phyloP scores from a whole-genome alignment of 2,329 filamentous ascomycete genomes.

The Lasiodiplodia citricola region DNA sequence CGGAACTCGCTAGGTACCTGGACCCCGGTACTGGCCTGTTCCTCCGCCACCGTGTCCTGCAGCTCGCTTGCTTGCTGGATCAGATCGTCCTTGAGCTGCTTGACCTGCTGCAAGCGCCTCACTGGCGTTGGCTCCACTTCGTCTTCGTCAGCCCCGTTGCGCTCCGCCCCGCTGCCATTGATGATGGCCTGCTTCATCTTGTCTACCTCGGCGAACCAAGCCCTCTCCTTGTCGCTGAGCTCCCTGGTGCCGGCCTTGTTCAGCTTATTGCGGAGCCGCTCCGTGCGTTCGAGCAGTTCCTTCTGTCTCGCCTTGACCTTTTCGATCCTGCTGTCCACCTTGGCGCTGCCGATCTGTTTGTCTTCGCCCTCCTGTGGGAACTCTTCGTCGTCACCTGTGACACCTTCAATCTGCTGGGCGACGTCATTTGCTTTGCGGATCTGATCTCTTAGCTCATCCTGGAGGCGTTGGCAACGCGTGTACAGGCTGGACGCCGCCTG shows the following conservation, averaged over 20 bases:
- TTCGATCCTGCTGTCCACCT: slow-evolving; percentile 64
- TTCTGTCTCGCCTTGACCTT: slow-evolving; percentile 62
- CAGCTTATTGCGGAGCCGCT: slow-evolving; percentile 61
- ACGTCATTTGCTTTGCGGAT: slow-evolving; percentile 70
- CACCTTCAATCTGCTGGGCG: slow-evolving; percentile 68
- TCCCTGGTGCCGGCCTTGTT: slow-evolving; percentile 48
- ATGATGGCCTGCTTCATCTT: slow-evolving; percentile 47
- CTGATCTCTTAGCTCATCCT: slow-evolving; percentile 70
- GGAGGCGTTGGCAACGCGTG: slow-evolving; percentile 70
- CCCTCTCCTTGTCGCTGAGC: slow-evolving; percentile 67
- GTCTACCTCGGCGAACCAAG: slow-evolving; percentile 63
- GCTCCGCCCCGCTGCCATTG: slow-evolving; percentile 32
- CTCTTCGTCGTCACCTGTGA: slow-evolving; percentile 65
- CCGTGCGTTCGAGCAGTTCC: slow-evolving; percentile 64
- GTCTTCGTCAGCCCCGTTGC: slow-evolving; percentile 31
- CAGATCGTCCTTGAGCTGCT: slow-evolving; percentile 60
- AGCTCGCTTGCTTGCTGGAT: slow-evolving; percentile 35
- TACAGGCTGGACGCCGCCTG: slow-evolving; percentile 75
- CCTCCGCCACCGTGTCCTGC: slow-evolving; percentile 27
- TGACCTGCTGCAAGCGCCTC: slow-evolving; percentile 64
- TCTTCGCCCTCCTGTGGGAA: slow-evolving; percentile 50
- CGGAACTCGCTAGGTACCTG: slow-evolving; percentile 42
- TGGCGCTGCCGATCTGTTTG: slow-evolving; percentile 56
- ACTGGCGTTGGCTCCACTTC: slow-evolving; percentile 42
- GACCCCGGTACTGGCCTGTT: slow-evolving; percentile 26